These are phyloP conservation scores for Mrakia frigida DNA, from an alignment of 768 basidiomycete genomes.

Conservation along the genomic window DNA sequence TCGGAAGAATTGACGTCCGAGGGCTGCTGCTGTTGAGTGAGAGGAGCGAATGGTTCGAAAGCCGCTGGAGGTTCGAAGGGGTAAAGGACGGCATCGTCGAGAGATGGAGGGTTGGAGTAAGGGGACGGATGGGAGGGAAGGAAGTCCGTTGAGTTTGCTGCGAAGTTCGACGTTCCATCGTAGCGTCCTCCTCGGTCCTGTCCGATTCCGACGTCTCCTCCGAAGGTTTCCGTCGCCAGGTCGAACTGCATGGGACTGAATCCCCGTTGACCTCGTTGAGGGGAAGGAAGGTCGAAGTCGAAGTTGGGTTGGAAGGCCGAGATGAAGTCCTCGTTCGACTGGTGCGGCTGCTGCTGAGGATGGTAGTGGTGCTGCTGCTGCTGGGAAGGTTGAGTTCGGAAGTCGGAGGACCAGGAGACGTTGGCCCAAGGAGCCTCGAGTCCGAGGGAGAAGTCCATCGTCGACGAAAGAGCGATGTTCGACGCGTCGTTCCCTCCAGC, in stretches of 20 bases:
- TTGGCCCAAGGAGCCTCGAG: background rate
- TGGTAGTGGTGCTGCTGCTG: background rate
- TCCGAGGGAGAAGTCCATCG: background rate
- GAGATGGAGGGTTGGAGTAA: no score
- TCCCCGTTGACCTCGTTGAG: background rate
- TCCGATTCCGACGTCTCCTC: background rate
- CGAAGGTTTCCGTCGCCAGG: background rate
- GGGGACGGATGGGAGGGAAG: no score
- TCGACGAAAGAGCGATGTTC: background rate
- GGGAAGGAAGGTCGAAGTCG: conserved; percentile 4
- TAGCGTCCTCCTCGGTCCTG: background rate
- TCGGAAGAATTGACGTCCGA: no score
- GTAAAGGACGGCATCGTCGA: no score
- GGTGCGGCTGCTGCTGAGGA: background rate
- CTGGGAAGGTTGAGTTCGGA: background rate
- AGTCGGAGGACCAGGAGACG: background rate
- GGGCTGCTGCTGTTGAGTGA: no score
- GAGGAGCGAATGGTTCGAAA: no score
- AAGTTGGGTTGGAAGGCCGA: background rate
- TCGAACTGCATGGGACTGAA: conserved; percentile 16
- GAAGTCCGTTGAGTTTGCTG: conserved; percentile 9
- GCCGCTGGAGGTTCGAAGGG: no score
- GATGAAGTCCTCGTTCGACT: background rate
- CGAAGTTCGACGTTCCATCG: background rate
- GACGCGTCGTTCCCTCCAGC: background rate